Percentiles rank a stretch among this genome's conserved stretches.
Evolutionary conservation across 306 rosid genomes (phyloP).

Genomic region (Hippophae tibetana): DNA sequence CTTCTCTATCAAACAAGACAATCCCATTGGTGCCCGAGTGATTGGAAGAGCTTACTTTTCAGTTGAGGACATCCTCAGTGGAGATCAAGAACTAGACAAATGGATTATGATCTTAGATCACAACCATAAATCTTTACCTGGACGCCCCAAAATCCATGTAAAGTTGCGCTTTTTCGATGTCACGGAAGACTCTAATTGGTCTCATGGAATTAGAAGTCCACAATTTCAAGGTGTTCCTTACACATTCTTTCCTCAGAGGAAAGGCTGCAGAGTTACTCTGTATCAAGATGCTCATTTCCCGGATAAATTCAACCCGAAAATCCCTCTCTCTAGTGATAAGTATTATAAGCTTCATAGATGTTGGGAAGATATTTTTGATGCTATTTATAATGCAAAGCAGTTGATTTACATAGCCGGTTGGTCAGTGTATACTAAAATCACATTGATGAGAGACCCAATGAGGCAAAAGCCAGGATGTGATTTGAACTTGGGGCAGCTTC

Average conservation of each 20-base stretch:
- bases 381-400: slow-evolving; percentile 33
- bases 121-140: slow-evolving; percentile 17
- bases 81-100: slow-evolving; percentile 19
- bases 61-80: slow-evolving; percentile 17
- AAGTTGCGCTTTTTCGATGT: slow-evolving; percentile 20
- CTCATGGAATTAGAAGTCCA: slow-evolving; percentile 26
- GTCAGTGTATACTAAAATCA: slow-evolving; percentile 35
- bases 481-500: slow-evolving; percentile 38
- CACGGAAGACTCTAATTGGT: slow-evolving; percentile 25
- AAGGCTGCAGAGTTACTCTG: slow-evolving; percentile 40
- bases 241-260: slow-evolving; percentile 36
- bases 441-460: slow-evolving; percentile 26
- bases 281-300: slow-evolving; percentile 51
- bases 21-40: slow-evolving; percentile 27
- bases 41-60: slow-evolving; percentile 39
- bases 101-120: slow-evolving; percentile 27
- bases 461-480: slow-evolving; percentile 24
- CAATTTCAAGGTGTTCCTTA: slow-evolving; percentile 34
- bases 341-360: slow-evolving; percentile 27
- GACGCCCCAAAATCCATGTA: slow-evolving; percentile 26
- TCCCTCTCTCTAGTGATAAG: slow-evolving; percentile 22
- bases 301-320: slow-evolving; percentile 19
- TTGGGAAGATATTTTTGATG: slow-evolving; percentile 47
- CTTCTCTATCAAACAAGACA: slow-evolving; percentile 33
- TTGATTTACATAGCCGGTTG: slow-evolving; percentile 44